phyloP scores from a whole-genome alignment of 345 rosid species.

The Tarenaya hassleriana region DNA sequence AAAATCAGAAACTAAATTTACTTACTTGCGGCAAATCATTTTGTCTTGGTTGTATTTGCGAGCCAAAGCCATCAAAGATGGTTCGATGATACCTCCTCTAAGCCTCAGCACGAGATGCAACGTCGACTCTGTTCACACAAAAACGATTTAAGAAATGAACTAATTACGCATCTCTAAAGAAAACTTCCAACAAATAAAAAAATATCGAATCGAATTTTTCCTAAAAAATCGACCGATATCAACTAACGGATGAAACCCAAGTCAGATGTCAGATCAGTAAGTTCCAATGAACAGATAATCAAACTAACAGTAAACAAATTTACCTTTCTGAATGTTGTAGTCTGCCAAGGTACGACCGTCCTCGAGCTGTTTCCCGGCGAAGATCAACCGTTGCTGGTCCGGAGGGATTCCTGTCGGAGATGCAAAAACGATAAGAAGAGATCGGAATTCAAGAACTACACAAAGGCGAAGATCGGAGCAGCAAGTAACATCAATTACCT shows the following conservation, averaged over 20 bases:
- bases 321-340: conserved; percentile 33
- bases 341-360: conserved; percentile 33
- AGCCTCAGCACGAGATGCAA: conserved; percentile 54
- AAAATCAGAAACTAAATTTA: too few species aligned
- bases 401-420: conserved; percentile 40
- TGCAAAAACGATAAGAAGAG: neutral
- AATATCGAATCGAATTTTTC: too few species aligned
- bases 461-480: neutral
- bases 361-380: conserved; percentile 32
- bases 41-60: conserved; percentile 40
- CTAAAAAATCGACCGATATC: too few species aligned
- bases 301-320: neutral
- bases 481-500: conserved; percentile 27
- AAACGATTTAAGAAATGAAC: neutral
- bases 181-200: neutral
- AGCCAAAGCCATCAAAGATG: conserved; percentile 54
- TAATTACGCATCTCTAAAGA: neutral
- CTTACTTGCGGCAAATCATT: conserved; percentile 61
- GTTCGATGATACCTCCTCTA: conserved; percentile 61
- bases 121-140: conserved; percentile 34
- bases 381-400: conserved; percentile 31
- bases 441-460: neutral
- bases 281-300: neutral
- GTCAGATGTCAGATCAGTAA: too few species aligned
- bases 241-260: neutral